phyloP scores from a whole-genome alignment of 2,329 filamentous ascomycete species.

The Diaporthe capsici region DNA sequence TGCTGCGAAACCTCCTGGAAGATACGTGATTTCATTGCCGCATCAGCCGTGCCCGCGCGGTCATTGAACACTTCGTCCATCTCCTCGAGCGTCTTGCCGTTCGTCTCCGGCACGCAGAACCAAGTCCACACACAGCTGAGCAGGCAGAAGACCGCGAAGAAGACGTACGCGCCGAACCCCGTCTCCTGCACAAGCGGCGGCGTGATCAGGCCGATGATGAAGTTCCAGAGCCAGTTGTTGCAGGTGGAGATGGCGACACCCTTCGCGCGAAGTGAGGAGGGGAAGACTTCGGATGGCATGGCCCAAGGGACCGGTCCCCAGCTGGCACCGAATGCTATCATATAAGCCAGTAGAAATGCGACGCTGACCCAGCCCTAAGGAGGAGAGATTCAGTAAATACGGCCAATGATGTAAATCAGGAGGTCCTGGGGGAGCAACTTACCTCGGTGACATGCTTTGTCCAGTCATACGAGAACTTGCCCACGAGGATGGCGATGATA shows the following conservation, averaged over 20 bases:
- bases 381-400: conserved; percentile 44
- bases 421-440: not conserved
- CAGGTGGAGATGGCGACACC: conserved; percentile 72
- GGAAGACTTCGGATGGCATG: conserved; percentile 71
- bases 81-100: conserved; percentile 35
- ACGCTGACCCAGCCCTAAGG: conserved; percentile 33
- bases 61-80: conserved; percentile 46
- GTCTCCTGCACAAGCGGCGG: conserved; percentile 32
- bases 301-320: conserved; percentile 30
- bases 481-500: conserved; percentile 68
- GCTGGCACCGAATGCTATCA: conserved; percentile 18
- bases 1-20: conserved; percentile 27
- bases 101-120: conserved; percentile 38
- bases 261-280: conserved; percentile 72
- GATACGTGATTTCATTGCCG: conserved; percentile 17
- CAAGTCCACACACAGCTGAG: conserved; percentile 26
- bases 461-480: conserved; percentile 66
- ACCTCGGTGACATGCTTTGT: conserved; percentile 59
- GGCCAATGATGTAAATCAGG: not conserved
- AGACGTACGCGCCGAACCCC: conserved; percentile 26
- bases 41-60: conserved; percentile 50
- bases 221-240: conserved; percentile 75
- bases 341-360: conserved; percentile 26
- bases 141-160: conserved; percentile 36
- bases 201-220: conserved; percentile 60